These are phyloP conservation scores for Cyphellophora europaea DNA, from an alignment of 2,329 filamentous ascomycete species.

Conservation along the genomic window DNA sequence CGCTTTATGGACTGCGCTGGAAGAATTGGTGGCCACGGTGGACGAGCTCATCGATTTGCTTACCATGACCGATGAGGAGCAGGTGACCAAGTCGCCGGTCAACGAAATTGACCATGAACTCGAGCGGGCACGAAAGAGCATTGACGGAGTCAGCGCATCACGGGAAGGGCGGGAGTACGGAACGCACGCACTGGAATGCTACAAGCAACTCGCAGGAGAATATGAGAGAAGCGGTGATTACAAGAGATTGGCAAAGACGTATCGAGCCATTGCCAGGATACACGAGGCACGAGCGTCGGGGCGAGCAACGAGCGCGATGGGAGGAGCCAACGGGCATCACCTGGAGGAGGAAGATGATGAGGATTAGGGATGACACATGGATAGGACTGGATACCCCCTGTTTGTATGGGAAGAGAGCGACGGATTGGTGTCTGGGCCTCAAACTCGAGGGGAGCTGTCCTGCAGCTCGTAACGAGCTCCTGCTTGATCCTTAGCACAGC, in stretches of 20 bases:
- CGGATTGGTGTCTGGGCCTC: too few relatives aligned
- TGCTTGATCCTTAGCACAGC: too few relatives aligned
- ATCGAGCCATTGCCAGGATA: constrained; percentile 83
- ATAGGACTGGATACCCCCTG: too few relatives aligned
- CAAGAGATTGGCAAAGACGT: constrained; percentile 76
- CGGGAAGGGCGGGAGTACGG: constrained; percentile 24
- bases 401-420: too few relatives aligned
- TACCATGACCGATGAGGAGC: constrained; percentile 72
- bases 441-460: too few relatives aligned
- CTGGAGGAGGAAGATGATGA: constrained; percentile 11
- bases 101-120: constrained; percentile 13
- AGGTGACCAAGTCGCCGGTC: constrained; percentile 8
- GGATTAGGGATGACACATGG: constrained; percentile 6
- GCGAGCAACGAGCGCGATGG: constrained; percentile 5
- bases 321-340: constrained; percentile 5
- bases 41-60: constrained; percentile 87
- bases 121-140: constrained; percentile 14
- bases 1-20: constrained; percentile 64
- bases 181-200: constrained; percentile 55
- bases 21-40: constrained; percentile 70
- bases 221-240: constrained; percentile 89
- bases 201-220: constrained; percentile 82
- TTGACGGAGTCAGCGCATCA: constrained; percentile 14
- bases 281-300: constrained; percentile 50
- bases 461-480: too few relatives aligned